Conservation (phyloP, 495 filamentous ascomycete species). For the Podospora bellae-mahoneyi region DNA sequence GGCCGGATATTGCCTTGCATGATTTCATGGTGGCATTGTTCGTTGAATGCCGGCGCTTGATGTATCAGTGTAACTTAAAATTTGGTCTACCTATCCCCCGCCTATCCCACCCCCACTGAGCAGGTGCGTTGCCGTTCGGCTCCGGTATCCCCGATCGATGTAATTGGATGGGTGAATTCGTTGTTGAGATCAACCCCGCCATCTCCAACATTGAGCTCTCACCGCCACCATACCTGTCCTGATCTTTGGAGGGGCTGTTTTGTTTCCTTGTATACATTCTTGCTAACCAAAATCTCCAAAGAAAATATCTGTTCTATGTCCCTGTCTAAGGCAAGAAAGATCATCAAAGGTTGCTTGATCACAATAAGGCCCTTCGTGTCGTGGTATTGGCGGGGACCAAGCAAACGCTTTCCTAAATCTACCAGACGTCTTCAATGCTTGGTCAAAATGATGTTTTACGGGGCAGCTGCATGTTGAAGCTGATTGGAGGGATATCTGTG, state of each 20-base stretch:
- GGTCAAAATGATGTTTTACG: neutral
- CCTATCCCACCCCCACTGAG: too few relatives aligned
- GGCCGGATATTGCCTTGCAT: neutral
- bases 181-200: neutral
- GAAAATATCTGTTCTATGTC: too few relatives aligned
- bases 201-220: neutral
- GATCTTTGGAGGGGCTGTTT: neutral
- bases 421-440: too few relatives aligned
- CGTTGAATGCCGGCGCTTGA: neutral
- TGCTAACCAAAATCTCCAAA: too few relatives aligned
- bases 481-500: constrained; percentile 2
- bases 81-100: neutral
- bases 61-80: too few relatives aligned
- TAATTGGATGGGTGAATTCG: constrained; percentile 4
- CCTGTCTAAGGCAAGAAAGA: too few relatives aligned
- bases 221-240: neutral
- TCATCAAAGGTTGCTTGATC: too few relatives aligned
- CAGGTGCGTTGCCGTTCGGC: neutral
- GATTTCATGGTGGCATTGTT: neutral
- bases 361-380: too few relatives aligned
- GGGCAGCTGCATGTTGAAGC: neutral
- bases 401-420: too few relatives aligned
- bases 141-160: neutral
- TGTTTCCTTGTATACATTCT: neutral
- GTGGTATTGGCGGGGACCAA: too few relatives aligned